These are phyloP conservation scores for Ustilago curta DNA, from an alignment of 1,284 basidiomycete species.

Conservation along the genomic window DNA sequence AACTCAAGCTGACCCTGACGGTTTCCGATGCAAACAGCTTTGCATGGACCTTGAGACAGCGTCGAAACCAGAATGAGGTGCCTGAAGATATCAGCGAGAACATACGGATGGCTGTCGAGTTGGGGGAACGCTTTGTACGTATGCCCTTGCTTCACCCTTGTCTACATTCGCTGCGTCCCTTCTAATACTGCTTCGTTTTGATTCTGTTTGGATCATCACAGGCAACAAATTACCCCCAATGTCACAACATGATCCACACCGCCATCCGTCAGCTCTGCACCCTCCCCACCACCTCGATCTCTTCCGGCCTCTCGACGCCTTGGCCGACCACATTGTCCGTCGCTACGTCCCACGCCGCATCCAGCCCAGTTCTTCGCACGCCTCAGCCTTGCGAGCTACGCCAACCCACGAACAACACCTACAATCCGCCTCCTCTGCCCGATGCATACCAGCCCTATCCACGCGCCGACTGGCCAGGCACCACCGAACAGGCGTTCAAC, in stretches of 20 bases:
- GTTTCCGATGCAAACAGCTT: slow-evolving; percentile 18
- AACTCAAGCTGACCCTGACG: background rate
- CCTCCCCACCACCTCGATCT: background rate
- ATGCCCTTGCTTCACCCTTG: background rate
- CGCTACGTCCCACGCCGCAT: slow-evolving; percentile 7
- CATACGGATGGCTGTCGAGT: slow-evolving; percentile 12
- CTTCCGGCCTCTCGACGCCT: slow-evolving; percentile 18
- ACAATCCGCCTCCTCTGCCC: too few relatives aligned
- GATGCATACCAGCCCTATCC: background rate
- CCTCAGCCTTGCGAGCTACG: slow-evolving; percentile 1
- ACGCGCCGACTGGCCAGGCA: slow-evolving; percentile 1
- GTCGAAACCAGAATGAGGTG: background rate
- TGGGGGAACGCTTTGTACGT: slow-evolving; percentile 29
- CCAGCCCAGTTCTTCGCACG: slow-evolving; percentile 15
- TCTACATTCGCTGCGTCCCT: background rate
- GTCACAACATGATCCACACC: slow-evolving; percentile 6
- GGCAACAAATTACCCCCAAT: slow-evolving; percentile 21
- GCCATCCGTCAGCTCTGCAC: slow-evolving; percentile 9
- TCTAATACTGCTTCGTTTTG: background rate
- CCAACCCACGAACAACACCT: background rate
- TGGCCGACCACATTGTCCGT: slow-evolving; percentile 10
- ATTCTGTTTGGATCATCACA: background rate
- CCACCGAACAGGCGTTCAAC: slow-evolving; percentile 1
- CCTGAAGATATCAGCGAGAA: slow-evolving; percentile 5
- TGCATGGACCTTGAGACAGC: slow-evolving; percentile 21